These are phyloP conservation scores for Rhizopogon sp. DNA, from an alignment of 768 basidiomycete genomes.

Conservation along the genomic window DNA sequence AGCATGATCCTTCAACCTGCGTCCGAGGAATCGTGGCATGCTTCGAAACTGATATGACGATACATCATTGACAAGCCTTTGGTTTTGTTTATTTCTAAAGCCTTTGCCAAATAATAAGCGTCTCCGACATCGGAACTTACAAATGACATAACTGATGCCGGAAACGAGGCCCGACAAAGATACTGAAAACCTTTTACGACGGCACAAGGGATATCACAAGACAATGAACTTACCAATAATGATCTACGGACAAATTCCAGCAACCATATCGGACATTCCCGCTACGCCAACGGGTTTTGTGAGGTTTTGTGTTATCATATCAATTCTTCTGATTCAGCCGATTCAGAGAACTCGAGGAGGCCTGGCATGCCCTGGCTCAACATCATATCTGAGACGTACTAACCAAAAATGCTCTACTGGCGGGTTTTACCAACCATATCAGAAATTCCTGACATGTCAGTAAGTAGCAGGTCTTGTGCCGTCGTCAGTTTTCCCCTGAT, in stretches of 20 bases:
- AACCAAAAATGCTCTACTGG: too few relatives aligned
- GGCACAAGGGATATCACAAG: neutral
- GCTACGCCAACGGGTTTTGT: neutral
- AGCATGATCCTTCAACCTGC: neutral
- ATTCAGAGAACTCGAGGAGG: too few relatives aligned
- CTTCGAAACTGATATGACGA: neutral
- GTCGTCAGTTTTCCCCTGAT: too few relatives aligned
- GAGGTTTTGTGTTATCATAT: too few relatives aligned
- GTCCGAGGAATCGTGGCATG: neutral
- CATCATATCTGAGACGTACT: too few relatives aligned
- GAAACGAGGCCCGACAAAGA: neutral
- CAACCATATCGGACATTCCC: neutral
- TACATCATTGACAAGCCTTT: neutral
- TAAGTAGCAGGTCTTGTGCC: too few relatives aligned
- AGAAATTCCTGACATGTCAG: too few relatives aligned
- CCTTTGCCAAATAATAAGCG: neutral
- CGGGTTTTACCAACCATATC: too few relatives aligned
- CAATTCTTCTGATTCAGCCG: too few relatives aligned
- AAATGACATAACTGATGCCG: neutral
- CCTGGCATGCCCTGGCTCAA: too few relatives aligned
- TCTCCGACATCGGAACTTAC: neutral
- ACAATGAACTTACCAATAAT: neutral
- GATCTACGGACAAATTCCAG: neutral
- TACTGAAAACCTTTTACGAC: neutral
- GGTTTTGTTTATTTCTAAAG: constrained; percentile 1